Evolutionary conservation across 106 monocot genomes (phyloP).

Genomic region (Xerophyta viscosa): DNA sequence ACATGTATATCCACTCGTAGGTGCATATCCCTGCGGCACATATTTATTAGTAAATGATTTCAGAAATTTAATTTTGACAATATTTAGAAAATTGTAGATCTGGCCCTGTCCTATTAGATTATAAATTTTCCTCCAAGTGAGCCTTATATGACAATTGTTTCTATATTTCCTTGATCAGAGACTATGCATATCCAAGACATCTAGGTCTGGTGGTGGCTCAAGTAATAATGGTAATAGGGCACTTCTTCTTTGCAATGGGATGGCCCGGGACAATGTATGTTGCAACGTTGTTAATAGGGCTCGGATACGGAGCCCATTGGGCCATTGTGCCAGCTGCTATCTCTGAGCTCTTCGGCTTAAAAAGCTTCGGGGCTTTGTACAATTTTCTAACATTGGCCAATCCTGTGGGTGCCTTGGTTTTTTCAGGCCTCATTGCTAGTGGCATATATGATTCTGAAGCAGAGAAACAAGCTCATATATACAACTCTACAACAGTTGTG

Average conservation of each 20-base stretch:
- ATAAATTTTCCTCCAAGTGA: no score
- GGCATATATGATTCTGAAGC: constrained; percentile 65
- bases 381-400: constrained; percentile 73
- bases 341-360: constrained; percentile 65
- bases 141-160: no score
- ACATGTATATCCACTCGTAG: no score
- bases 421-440: constrained; percentile 63
- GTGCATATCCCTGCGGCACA: no score
- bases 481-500: constrained; percentile 4
- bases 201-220: constrained; percentile 49
- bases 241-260: constrained; percentile 68
- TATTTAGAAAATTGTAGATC: no score
- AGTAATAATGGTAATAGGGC: constrained; percentile 51
- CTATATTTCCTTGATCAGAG: constrained; percentile 47
- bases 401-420: constrained; percentile 56
- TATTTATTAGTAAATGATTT: no score
- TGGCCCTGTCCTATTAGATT: no score
- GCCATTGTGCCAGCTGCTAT: constrained; percentile 73
- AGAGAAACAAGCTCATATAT: constrained; percentile 35
- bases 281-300: constrained; percentile 58
- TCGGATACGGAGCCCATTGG: constrained; percentile 78
- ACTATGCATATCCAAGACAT: constrained; percentile 58
- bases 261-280: constrained; percentile 69
- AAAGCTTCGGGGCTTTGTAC: constrained; percentile 56
- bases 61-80: no score